Evolutionary conservation across 2,329 filamentous ascomycete species (phyloP).

Genomic region (Neopestalotiopsis rosae): DNA sequence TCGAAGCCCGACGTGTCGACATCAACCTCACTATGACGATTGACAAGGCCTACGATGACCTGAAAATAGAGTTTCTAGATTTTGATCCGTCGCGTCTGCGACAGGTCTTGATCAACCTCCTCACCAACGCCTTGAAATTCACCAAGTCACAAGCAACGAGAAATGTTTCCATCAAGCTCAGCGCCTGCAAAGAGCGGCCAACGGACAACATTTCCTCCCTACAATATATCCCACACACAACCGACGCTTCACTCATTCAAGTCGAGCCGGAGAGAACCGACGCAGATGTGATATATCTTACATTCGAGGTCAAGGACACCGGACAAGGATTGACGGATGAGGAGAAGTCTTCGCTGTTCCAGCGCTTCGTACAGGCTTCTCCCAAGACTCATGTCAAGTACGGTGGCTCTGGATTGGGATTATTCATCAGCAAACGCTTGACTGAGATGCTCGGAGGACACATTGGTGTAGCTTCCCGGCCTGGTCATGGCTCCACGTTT

Average conservation of each 20-base stretch:
- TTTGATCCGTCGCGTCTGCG: slow-evolving; percentile 76
- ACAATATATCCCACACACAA: slow-evolving; percentile 65
- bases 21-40: slow-evolving; percentile 73
- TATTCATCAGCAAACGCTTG: slow-evolving; percentile 77
- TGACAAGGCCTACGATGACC: slow-evolving; percentile 65
- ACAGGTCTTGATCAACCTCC: slow-evolving; percentile 77
- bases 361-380: slow-evolving; percentile 70
- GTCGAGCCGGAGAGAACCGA: slow-evolving; percentile 45
- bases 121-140: slow-evolving; percentile 69
- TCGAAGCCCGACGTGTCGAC: slow-evolving; percentile 72
- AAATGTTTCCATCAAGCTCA: slow-evolving; percentile 57
- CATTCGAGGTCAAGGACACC: slow-evolving; percentile 73
- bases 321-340: slow-evolving; percentile 67
- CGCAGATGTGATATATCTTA: slow-evolving; percentile 66
- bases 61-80: slow-evolving; percentile 71
- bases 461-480: slow-evolving; percentile 71
- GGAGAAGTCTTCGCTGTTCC: slow-evolving; percentile 69
- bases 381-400: slow-evolving; percentile 74
- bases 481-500: slow-evolving; percentile 73
- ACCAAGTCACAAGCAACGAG: slow-evolving; percentile 65
- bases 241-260: slow-evolving; percentile 43
- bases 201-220: slow-evolving; percentile 54
- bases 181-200: slow-evolving; percentile 49
- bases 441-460: slow-evolving; percentile 78
- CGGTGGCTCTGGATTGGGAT: slow-evolving; percentile 69